Percentiles rank a stretch among this genome's conserved stretches.
These are phyloP conservation scores for Neltuma alba DNA, from an alignment of 306 rosid species.

Conservation along the genomic window DNA sequence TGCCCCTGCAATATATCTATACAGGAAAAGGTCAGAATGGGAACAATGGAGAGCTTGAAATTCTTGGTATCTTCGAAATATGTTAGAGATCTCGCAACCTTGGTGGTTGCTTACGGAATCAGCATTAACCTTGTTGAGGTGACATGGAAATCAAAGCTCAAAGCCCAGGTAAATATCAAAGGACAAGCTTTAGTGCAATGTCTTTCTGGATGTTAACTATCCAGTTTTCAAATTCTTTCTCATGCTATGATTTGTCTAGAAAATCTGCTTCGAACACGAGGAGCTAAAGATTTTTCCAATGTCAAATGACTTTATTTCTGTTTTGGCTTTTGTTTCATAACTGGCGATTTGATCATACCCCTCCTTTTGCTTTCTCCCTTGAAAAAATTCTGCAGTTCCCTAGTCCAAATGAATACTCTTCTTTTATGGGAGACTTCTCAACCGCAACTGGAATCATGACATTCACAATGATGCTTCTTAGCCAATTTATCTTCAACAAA, in stretches of 20 bases:
- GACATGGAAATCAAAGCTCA: conserved; percentile 99
- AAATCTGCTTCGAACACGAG: neutral
- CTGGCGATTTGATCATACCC: neutral
- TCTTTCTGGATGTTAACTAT: neutral
- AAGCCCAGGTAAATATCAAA: conserved; percentile 73
- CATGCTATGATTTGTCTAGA: neutral
- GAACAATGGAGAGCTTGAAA: conserved; percentile 97
- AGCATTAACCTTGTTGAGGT: conserved; percentile 98
- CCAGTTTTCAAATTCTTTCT: neutral
- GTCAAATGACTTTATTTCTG: neutral
- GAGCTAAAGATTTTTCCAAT: neutral
- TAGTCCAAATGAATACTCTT: conserved; percentile 97
- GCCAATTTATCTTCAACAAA: conserved; percentile 78
- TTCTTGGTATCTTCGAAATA: conserved; percentile 94
- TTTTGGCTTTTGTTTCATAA: conserved; percentile 14
- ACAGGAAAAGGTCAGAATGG: conserved; percentile 93
- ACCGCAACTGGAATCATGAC: conserved; percentile 91
- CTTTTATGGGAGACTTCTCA: conserved; percentile 99
- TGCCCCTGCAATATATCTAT: conserved; percentile 19
- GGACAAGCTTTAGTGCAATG: neutral
- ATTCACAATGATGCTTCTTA: conserved; percentile 87
- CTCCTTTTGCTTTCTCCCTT: neutral
- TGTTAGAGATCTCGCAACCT: conserved; percentile 93
- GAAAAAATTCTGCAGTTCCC: conserved; percentile 77
- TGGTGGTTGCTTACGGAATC: conserved; percentile 98